Base-by-base conservation (phyloP, 2,329 filamentous ascomycete genomes). In the Pestalotiopsis sp. region DNA sequence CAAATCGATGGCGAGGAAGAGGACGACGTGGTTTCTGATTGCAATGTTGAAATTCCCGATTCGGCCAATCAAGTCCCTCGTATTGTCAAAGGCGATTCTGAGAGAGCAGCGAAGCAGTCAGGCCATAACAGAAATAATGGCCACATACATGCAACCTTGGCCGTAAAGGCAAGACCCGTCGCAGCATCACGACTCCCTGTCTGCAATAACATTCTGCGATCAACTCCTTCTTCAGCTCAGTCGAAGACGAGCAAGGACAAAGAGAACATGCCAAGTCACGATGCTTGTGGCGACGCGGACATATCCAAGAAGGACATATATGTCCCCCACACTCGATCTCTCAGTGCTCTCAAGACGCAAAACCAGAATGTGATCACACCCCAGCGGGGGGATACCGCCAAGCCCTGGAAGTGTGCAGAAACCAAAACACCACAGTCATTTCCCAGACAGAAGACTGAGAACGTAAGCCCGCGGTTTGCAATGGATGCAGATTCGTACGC, bases 1-100 rank as follows among this genome's bases (percentile, higher is more conserved):
- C 85, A 88, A 57, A 86, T 87, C 11, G 70, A 71, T 64, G 82
- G 83, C 6, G 81, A 80, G 14, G 77, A 80, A 13, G 78, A 80
- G 17, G 70, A 70, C 25, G 56, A 67, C 9, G 39, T 63, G 38
- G 58, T 39, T 17, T 56, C 73, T 13, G 66, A 71, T 7, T 39
- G 25, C 25, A 66, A 62, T 2, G 25, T 25, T 7, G 41, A 66
- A 13, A 27, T 39, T 27, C 39, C 27, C 25, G 6, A 4, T 38
- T 9, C 25, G 17, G 23, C 25, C 5, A 23, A 52, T 52, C 57
- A 59, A 27, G 27, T 27, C 9, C 4, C 13, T 2, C 17, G 57
- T 36, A 11, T 17, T 3, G 5, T 52, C 45, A 68, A 59, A 14
- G 20, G 20, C 67, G 25, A 14, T 14, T 6, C 17, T 23, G 52